Percentiles rank a stretch among this genome's conserved stretches.
These are phyloP conservation scores for Pseudevernia furfuracea DNA, from an alignment of 495 filamentous ascomycete species.

Conservation along the genomic window DNA sequence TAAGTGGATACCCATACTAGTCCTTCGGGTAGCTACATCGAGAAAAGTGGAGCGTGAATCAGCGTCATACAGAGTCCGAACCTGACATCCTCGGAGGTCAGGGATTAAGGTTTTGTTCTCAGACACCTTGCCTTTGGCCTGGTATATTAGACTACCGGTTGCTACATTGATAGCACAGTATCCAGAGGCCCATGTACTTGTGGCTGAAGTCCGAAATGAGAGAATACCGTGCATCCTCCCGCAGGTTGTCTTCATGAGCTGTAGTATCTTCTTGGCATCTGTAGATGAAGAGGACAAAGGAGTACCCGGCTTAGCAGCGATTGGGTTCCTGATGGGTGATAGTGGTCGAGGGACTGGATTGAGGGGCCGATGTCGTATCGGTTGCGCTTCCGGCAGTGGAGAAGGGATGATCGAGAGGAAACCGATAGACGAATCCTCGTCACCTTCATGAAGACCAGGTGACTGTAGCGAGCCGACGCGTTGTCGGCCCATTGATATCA, in stretches of 20 bases:
- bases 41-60: constrained; percentile 66
- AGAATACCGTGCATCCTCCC: constrained; percentile 49
- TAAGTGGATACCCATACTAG: constrained; percentile 63
- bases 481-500: constrained; percentile 33
- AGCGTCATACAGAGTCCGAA: constrained; percentile 56
- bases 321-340: constrained; percentile 28
- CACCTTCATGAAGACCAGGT: constrained; percentile 28
- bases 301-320: constrained; percentile 38
- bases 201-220: constrained; percentile 49
- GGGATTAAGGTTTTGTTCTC: constrained; percentile 58
- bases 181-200: constrained; percentile 47
- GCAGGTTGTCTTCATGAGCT: constrained; percentile 52
- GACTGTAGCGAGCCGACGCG: constrained; percentile 40
- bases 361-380: constrained; percentile 36
- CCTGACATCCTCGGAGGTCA: constrained; percentile 80
- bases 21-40: constrained; percentile 65
- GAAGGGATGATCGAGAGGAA: constrained; percentile 45
- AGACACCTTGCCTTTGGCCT: constrained; percentile 49
- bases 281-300: constrained; percentile 48
- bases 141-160: constrained; percentile 48
- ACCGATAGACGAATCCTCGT: constrained; percentile 41
- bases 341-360: constrained; percentile 36
- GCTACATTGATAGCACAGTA: constrained; percentile 53
- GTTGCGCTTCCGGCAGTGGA: constrained; percentile 29
- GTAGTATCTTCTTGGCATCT: constrained; percentile 45